phyloP scores from a whole-genome alignment of 805 yeast genomes.

The Ogataea chonburiensis region DNA sequence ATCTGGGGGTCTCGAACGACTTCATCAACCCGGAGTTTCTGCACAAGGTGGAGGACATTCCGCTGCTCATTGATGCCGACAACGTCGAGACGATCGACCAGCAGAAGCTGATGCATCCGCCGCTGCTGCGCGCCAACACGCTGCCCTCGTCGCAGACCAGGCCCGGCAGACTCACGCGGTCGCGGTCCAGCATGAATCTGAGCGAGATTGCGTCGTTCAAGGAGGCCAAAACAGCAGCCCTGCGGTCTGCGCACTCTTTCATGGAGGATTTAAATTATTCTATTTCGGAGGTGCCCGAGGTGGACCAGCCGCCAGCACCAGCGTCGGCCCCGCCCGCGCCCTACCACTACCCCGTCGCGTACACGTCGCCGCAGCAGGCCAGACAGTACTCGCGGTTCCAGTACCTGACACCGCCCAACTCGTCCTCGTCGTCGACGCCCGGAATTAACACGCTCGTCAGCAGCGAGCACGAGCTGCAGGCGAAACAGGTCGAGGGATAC shows the following conservation, averaged over 20 bases:
- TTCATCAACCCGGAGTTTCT: slow-evolving; percentile 26
- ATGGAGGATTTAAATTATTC: slow-evolving; percentile 14
- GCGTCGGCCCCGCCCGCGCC: slow-evolving; percentile 12
- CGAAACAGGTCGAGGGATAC: slow-evolving; percentile 3
- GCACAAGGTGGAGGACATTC: slow-evolving; percentile 19
- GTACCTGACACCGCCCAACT: slow-evolving; percentile 25
- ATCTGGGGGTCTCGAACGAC: slow-evolving; percentile 6
- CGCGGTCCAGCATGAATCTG: slow-evolving; percentile 53
- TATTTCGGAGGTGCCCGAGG: slow-evolving; percentile 19
- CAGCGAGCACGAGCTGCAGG: slow-evolving; percentile 1
- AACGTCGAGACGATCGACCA: slow-evolving; percentile 28
- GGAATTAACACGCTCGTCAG: slow-evolving; percentile 7
- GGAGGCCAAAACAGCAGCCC: slow-evolving; percentile 33
- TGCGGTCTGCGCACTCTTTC: slow-evolving; percentile 19
- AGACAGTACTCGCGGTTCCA: slow-evolving; percentile 16
- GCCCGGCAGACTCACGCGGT: slow-evolving; percentile 33
- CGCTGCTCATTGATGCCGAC: slow-evolving; percentile 22
- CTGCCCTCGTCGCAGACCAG: slow-evolving; percentile 18
- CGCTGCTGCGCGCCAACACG: slow-evolving; percentile 15
- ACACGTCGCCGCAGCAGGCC: slow-evolving; percentile 6
- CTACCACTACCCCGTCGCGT: slow-evolving; percentile 5
- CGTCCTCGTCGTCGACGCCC: slow-evolving; percentile 22
- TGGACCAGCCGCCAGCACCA: slow-evolving; percentile 4
- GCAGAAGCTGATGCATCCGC: slow-evolving; percentile 21
- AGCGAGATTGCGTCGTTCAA: slow-evolving; percentile 48